Percentiles rank a stretch among this genome's conserved stretches.
Evolutionary conservation across 495 filamentous ascomycete species (phyloP).

Genomic region (Trichoderma gamsii): DNA sequence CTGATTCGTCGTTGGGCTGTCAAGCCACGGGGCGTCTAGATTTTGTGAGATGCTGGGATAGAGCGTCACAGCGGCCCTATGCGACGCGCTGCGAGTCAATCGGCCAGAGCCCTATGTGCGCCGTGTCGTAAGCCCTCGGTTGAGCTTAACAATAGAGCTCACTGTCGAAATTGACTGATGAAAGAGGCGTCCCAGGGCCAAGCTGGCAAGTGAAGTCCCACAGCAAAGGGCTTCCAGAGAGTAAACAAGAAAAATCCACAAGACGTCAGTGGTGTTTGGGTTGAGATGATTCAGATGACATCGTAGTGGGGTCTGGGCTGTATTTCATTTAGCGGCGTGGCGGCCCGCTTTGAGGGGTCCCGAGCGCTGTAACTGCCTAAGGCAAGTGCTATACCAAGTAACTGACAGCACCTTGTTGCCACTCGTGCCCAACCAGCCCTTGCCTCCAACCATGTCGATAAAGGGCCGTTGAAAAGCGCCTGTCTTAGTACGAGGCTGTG

Average conservation of each 20-base stretch:
- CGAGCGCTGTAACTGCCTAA: constrained; percentile 7
- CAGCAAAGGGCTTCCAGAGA: neutral
- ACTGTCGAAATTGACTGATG: neutral
- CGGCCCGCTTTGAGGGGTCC: constrained; percentile 12
- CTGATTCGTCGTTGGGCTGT: neutral
- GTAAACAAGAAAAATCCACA: neutral
- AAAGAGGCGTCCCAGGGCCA: neutral
- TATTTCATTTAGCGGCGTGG: neutral
- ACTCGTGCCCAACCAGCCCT: neutral
- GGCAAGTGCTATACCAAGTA: neutral
- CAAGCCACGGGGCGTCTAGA: neutral
- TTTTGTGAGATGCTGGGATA: neutral
- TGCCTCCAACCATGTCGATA: neutral
- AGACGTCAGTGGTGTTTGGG: constrained; percentile 7
- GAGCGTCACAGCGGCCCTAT: constrained; percentile 7
- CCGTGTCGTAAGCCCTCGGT: neutral
- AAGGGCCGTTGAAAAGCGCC: neutral
- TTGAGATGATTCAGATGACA: constrained; percentile 12
- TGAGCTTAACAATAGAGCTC: neutral
- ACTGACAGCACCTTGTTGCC: neutral
- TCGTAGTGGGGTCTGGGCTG: constrained; percentile 7
- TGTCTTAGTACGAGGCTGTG: too few species aligned
- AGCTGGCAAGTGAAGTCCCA: neutral
- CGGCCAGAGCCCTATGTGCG: neutral
- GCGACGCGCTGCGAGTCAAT: neutral